Conservation (phyloP, 1,284 basidiomycete species). For the Pseudozyma hubeiensis region DNA sequence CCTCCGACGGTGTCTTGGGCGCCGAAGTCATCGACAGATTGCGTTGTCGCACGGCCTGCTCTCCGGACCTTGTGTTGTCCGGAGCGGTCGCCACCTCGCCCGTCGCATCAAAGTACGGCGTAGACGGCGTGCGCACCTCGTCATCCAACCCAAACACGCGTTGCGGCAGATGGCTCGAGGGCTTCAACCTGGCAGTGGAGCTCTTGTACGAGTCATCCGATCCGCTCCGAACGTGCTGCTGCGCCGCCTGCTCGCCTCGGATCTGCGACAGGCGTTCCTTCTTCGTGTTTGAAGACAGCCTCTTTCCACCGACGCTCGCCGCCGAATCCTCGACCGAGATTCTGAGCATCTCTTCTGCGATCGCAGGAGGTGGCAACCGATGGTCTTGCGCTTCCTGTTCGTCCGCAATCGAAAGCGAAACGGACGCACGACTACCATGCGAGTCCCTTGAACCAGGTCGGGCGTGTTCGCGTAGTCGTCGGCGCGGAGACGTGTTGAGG, state of each 20-base stretch:
- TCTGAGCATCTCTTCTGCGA: conserved; percentile 30
- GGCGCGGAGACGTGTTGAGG: conserved; percentile 25
- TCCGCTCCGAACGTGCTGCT: conserved; percentile 42
- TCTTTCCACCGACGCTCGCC: background rate
- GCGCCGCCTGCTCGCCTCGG: conserved; percentile 5
- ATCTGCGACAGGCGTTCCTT: conserved; percentile 11
- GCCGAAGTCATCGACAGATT: conserved; percentile 12
- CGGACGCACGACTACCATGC: conserved; percentile 24
- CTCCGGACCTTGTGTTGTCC: background rate
- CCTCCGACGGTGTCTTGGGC: background rate
- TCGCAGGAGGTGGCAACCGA: conserved; percentile 20
- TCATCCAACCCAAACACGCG: conserved; percentile 40
- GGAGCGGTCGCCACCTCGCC: conserved; percentile 11
- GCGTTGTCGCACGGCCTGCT: background rate
- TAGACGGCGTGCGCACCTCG: conserved; percentile 46
- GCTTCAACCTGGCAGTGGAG: conserved; percentile 16
- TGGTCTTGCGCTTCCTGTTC: conserved; percentile 35
- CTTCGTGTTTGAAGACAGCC: background rate
- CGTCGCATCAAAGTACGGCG: conserved; percentile 57
- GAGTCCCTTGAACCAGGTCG: conserved; percentile 29
- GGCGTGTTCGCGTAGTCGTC: conserved; percentile 9
- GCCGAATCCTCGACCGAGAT: conserved; percentile 21
- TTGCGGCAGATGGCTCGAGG: background rate
- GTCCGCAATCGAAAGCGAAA: conserved; percentile 44
- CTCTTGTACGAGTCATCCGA: conserved; percentile 51